Base-by-base conservation (phyloP, 2,329 filamentous ascomycete genomes). In the Clonostachys byssicola region DNA sequence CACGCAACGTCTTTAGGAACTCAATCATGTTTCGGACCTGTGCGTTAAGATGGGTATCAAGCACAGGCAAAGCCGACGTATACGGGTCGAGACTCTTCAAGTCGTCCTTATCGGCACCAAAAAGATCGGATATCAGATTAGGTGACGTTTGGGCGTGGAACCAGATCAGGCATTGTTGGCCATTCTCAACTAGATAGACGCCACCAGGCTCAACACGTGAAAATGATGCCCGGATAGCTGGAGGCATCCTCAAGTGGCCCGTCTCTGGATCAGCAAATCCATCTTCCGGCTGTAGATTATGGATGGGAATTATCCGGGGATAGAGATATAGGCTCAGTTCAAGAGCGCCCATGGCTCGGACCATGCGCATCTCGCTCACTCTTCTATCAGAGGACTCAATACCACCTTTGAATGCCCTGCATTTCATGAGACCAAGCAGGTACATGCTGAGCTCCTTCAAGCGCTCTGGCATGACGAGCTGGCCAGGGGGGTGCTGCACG, bases 391-490 rank as follows among this genome's bases (percentile, higher is more conserved):
- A 90, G 35, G 89, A 88, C 67, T 99, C 94, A 54, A 86, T 85
- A 49, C 92, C 92, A 45, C 89, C 88, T 73, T 97, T 97, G 72
- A 97, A 91, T 4, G 92, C 92, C 49, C 94, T 84, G 48, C 83
- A 92, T 67, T 99, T 99, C 63, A 95, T 72, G 53, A 97, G 73
- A 43, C 88, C 86, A 10, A 99, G 83, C 69, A 95, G 89, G 66
- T 94, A 97, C 91, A 99, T 97, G 59, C 88, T 85, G 58, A 96
- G 92, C 63, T 99, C 94, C 64, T 97, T 97, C 33, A 99, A 79
- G 55, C 92, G 89, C 69, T 99, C 94, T 0, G 94, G 94, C 68
- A 99, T 83, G 33, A 99, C 91, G 33, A 99, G 81, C 66, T 99
- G 92, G 6, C 91, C 89, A 2, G 92, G 89, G 9, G 94, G 92